Conservation (phyloP, 1,284 basidiomycete species). For the Heterobasidion parviporum region DNA sequence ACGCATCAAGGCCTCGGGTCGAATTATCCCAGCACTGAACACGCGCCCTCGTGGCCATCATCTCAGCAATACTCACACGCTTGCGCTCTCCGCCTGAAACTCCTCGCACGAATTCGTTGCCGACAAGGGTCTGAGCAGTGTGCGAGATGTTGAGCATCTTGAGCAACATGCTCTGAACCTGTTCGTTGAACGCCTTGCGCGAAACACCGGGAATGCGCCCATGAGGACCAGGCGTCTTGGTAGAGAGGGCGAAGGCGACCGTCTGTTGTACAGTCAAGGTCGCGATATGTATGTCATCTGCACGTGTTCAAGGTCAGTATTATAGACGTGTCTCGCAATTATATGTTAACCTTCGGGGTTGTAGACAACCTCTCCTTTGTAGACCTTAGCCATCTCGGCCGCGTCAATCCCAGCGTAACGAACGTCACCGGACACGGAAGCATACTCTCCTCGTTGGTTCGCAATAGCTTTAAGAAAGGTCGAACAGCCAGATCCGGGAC, state of each 20-base stretch:
- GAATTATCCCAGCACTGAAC: conserved; percentile 83
- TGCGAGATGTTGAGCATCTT: conserved; percentile 77
- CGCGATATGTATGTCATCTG: conserved; percentile 72
- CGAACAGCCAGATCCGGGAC: conserved; percentile 76
- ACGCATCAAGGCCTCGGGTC: conserved; percentile 80
- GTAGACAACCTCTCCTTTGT: conserved; percentile 82
- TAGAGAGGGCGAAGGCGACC: conserved; percentile 57
- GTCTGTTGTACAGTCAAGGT: conserved; percentile 74
- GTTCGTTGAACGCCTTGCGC: conserved; percentile 47
- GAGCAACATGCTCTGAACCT: conserved; percentile 56
- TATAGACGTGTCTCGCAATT: background rate
- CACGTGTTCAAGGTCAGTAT: background rate
- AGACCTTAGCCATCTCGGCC: conserved; percentile 53
- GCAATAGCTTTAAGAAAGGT: conserved; percentile 76
- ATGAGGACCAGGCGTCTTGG: conserved; percentile 60
- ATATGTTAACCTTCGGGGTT: conserved; percentile 57
- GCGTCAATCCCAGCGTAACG: conserved; percentile 69
- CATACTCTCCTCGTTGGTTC: conserved; percentile 60
- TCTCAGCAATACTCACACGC: conserved; percentile 83
- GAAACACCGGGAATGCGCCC: conserved; percentile 63
- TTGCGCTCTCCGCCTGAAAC: conserved; percentile 84
- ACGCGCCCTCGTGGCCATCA: conserved; percentile 71
- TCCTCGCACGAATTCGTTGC: conserved; percentile 79
- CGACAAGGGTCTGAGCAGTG: conserved; percentile 73
- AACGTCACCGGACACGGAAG: conserved; percentile 54